Percentiles rank a stretch among this genome's conserved stretches.
phyloP scores from a whole-genome alignment of 768 basidiomycete genomes.

The Dacryopinax primogenitus region DNA sequence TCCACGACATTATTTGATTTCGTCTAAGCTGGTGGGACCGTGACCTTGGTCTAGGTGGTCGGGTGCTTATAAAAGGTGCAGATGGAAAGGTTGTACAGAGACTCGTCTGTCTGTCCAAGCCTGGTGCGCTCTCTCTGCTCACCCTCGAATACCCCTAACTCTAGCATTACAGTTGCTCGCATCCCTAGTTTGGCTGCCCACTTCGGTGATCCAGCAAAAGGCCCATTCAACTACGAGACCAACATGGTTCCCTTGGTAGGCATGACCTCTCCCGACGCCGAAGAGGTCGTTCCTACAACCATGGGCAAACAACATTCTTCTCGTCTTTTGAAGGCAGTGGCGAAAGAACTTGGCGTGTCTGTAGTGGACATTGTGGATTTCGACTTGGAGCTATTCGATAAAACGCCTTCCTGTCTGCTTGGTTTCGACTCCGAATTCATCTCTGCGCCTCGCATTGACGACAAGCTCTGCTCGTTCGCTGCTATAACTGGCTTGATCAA shows the following conservation, averaged over 20 bases:
- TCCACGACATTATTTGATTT: neutral
- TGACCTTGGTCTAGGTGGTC: neutral
- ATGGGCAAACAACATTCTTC: neutral
- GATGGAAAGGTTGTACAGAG: neutral
- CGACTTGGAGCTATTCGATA: slow-evolving; percentile 1
- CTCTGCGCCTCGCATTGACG: neutral
- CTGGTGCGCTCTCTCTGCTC: neutral
- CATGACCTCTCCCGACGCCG: neutral
- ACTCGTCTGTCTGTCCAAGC: neutral
- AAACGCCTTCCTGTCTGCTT: neutral
- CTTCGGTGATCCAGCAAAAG: neutral
- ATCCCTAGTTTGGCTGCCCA: neutral
- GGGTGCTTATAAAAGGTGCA: neutral
- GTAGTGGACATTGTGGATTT: neutral
- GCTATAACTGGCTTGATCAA: neutral
- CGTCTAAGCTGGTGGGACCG: neutral
- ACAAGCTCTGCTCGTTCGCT: slow-evolving; percentile 4
- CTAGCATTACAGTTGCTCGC: neutral
- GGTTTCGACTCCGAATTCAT: slow-evolving; percentile 5
- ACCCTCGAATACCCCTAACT: neutral
- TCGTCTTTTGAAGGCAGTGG: neutral
- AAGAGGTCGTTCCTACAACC: neutral
- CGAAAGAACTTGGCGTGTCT: neutral
- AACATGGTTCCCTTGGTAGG: neutral
- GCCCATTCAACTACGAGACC: slow-evolving; percentile 2